Conservation (phyloP, 306 rosid species). For the Coriaria nepalensis region DNA sequence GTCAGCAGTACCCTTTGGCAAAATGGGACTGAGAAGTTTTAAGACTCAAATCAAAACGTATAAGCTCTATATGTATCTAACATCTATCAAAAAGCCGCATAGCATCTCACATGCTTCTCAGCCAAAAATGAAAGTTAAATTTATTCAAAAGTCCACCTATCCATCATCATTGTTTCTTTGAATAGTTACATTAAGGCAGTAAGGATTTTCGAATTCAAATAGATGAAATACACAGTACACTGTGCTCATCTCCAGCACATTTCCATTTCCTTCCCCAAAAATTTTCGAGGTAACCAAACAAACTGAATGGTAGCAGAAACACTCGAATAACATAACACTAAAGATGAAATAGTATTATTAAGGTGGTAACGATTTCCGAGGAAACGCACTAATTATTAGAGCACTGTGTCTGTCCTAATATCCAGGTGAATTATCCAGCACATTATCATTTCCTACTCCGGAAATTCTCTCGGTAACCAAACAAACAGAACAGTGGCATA, state of each 20-base stretch:
- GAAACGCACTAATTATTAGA: too few species aligned
- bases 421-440: background rate
- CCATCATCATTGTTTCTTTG: too few species aligned
- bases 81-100: too few species aligned
- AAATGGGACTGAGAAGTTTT: conserved; percentile 54
- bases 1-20: conserved; percentile 84
- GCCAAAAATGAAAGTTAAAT: too few species aligned
- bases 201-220: conserved; percentile 1
- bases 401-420: too few species aligned
- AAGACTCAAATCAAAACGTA: background rate
- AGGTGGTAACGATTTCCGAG: too few species aligned
- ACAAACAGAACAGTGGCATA: background rate
- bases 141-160: too few species aligned
- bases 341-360: background rate
- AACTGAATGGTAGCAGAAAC: background rate
- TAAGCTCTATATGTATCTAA: background rate
- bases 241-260: background rate
- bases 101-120: too few species aligned
- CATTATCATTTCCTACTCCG: background rate
- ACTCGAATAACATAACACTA: background rate
- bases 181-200: too few species aligned
- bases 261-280: background rate
- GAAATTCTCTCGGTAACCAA: background rate
- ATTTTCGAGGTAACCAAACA: background rate
- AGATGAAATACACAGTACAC: background rate